phyloP scores from a whole-genome alignment of 371 early-diverging fungal species.

The Lichtheimia corymbifera region DNA sequence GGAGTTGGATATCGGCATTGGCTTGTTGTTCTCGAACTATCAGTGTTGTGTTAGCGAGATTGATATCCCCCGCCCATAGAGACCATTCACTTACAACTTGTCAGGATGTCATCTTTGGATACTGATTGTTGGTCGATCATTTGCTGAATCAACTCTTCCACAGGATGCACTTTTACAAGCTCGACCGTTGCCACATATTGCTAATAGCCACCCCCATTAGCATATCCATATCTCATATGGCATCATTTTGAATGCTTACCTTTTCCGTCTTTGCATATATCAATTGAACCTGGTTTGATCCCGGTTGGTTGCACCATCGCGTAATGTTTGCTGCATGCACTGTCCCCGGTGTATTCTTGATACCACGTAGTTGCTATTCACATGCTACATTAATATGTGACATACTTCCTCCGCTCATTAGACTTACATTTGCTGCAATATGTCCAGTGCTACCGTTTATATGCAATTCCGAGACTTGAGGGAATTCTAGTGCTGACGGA shows the following conservation, averaged over 20 bases:
- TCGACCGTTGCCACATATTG: slow-evolving; percentile 46
- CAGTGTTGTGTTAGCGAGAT: neutral
- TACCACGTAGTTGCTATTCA: slow-evolving; percentile 52
- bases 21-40: slow-evolving; percentile 34
- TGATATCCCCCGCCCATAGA: neutral
- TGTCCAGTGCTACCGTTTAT: slow-evolving; percentile 36
- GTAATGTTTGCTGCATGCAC: slow-evolving; percentile 64
- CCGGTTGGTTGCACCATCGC: slow-evolving; percentile 27
- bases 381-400: neutral
- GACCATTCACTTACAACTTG: slow-evolving; percentile 43
- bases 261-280: slow-evolving; percentile 55
- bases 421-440: slow-evolving; percentile 49
- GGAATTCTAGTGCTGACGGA: slow-evolving; percentile 10
- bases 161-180: slow-evolving; percentile 45
- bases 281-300: slow-evolving; percentile 51
- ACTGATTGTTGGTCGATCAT: slow-evolving; percentile 40
- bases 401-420: neutral
- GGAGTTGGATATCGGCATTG: slow-evolving; percentile 55
- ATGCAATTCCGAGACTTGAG: slow-evolving; percentile 16
- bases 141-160: slow-evolving; percentile 41
- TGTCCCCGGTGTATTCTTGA: slow-evolving; percentile 63
- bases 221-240: neutral
- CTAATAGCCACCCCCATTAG: slow-evolving; percentile 18
- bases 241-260: slow-evolving; percentile 25
- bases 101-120: slow-evolving; percentile 48